These are phyloP conservation scores for Ilex paraguariensis DNA, from an alignment of 305 asterid species.

Conservation along the genomic window DNA sequence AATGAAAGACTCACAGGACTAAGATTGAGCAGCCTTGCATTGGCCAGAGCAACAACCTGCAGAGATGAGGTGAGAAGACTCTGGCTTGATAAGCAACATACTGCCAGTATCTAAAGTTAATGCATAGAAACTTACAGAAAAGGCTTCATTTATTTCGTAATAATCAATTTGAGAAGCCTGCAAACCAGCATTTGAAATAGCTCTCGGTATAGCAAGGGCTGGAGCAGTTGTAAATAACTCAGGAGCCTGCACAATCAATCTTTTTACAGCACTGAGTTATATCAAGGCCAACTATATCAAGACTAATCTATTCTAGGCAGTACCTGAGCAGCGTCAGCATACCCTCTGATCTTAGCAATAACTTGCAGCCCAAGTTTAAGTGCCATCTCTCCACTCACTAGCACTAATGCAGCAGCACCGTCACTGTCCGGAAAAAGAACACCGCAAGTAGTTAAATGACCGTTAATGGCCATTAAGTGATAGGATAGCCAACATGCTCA, in stretches of 20 bases:
- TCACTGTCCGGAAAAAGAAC: conserved; percentile 46
- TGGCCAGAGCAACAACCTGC: conserved; percentile 93
- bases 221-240: conserved; percentile 93
- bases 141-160: conserved; percentile 93
- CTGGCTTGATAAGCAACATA: conserved; percentile 9
- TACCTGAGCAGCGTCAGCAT: conserved; percentile 99
- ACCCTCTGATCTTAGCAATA: conserved; percentile 81
- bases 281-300: conserved; percentile 12
- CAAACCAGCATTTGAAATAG: conserved; percentile 72
- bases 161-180: conserved; percentile 68
- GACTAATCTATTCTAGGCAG: not conserved
- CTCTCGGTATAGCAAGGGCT: conserved; percentile 91
- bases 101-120: not conserved
- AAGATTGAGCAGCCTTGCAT: conserved; percentile 68
- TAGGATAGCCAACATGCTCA: too few relatives aligned
- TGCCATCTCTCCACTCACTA: conserved; percentile 87
- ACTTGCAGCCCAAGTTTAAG: conserved; percentile 70
- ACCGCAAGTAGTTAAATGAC: too few relatives aligned
- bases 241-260: conserved; percentile 69
- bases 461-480: too few relatives aligned
- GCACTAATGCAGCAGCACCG: conserved; percentile 96
- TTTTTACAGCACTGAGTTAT: conserved; percentile 14
- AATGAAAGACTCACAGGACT: conserved; percentile 46
- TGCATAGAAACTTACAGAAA: conserved; percentile 56
- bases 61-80: conserved; percentile 6